Evolutionary conservation across 352 stramenopile genomes (phyloP), one percentile per base, ranked within the genome.

Genomic region (Phytophthora pisi): DNA sequence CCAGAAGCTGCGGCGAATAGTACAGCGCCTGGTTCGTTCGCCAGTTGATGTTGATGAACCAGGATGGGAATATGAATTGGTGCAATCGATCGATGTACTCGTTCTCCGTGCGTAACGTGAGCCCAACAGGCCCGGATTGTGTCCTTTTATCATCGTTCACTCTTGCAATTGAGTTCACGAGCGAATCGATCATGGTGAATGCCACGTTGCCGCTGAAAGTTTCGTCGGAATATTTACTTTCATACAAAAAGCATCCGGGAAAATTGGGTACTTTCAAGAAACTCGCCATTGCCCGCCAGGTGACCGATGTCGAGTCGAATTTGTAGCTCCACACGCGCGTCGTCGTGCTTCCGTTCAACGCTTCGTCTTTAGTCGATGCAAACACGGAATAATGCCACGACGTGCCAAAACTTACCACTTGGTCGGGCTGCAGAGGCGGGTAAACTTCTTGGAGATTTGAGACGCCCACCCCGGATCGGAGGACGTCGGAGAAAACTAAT

Each of bases 21-120:
- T 81, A 66, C 4, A 79, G 24, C 1, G 47, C 62, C 26, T 86
- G 73, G 23, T 70, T 81, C 8, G 70, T 81, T 13, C 75, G 70
- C 65, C 66, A 77, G 24, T 73, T 72, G 15, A 40, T 58, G 13
- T 54, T 73, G 9, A 46, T 51, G 46, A 84, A 86, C 40, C 80
- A 57, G 5, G 50, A 55, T 5, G 78, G 74, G 7, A 81, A 26
- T 28, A 79, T 36, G 28, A 76, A 81, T 18, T 86, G 66, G 61
- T 86, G 73, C 6, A 86, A 30, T 2, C 76, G 75, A 28, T 86
- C 74, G n/a, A 77, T 47, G n/a, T 64, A 86, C 43, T 66, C 46
- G 31, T 30, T 75, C 57, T 69, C 60, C 1, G 61, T 68, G 1
- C 70, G 70, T 15, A 78, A 15, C 3, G 43, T 60, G 24, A 69